Percentiles rank a stretch among this genome's conserved stretches.
Conservation (phyloP, 2,329 filamentous ascomycete genomes). For the Aplosporella prunicola region DNA sequence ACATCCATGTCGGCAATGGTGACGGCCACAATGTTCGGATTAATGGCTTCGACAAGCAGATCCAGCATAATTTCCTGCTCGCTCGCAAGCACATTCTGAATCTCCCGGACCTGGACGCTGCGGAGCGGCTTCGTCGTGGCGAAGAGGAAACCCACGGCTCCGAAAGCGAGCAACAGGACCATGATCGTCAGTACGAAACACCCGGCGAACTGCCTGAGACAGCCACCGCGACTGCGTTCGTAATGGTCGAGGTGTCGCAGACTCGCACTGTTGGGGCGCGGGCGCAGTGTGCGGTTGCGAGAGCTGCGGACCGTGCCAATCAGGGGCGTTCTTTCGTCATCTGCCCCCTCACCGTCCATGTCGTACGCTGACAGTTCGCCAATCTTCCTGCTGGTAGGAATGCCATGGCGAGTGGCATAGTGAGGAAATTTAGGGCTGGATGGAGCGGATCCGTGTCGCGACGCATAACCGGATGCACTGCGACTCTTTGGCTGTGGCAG, state of each 20-base stretch:
- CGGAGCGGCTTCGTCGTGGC: conserved; percentile 81
- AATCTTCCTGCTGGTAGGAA: conserved; percentile 41
- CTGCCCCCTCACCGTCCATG: conserved; percentile 70
- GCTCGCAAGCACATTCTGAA: conserved; percentile 84
- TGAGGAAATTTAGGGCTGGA: conserved; percentile 54
- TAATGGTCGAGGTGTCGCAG: conserved; percentile 66
- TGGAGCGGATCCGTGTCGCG: conserved; percentile 40
- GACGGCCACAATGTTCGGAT: conserved; percentile 86
- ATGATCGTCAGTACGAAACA: conserved; percentile 78
- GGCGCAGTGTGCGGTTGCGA: conserved; percentile 40
- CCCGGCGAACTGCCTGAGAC: conserved; percentile 67
- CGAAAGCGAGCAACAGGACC: conserved; percentile 71
- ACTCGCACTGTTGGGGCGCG: conserved; percentile 44
- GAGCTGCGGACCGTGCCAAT: conserved; percentile 56
- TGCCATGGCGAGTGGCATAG: conserved; percentile 36
- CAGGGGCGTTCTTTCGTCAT: conserved; percentile 81
- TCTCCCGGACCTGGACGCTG: conserved; percentile 66
- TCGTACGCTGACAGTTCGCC: conserved; percentile 63
- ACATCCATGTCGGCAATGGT: conserved; percentile 79
- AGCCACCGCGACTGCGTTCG: conserved; percentile 47
- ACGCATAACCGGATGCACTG: conserved; percentile 49
- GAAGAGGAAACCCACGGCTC: conserved; percentile 79
- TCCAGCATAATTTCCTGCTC: conserved; percentile 95
- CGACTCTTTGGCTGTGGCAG: conserved; percentile 59
- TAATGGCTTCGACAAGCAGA: conserved; percentile 75